Base-by-base conservation (phyloP, 2,329 filamentous ascomycete genomes). In the Fusarium virguliforme region DNA sequence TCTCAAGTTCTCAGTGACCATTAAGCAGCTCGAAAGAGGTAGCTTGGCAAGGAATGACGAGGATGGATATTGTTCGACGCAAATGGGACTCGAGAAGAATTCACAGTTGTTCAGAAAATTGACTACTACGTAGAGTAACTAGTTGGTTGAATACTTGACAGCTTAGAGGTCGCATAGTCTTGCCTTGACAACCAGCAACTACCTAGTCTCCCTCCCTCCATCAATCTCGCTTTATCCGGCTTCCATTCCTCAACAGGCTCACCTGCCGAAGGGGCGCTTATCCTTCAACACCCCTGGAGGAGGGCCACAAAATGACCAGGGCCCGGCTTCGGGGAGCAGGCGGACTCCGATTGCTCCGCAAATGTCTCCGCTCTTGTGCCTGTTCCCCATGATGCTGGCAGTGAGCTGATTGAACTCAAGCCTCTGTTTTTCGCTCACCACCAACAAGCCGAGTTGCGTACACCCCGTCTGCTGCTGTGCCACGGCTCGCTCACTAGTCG, bases 231-330 rank as follows among this genome's bases (percentile, higher is more conserved):
- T 50, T 8, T 30, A 50, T 50, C 15, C 43, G 43, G 30, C 50
- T 53, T 35, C 30, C 12, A 24, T 24, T 53, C 30, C 50, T 53
- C 30, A 34, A 30, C 28, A 53, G 30, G 10, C 18, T 4, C 30
- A 8, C 30, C 15, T 15, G 18, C 50, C 50, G 50, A 53, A 12
- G 43, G 32, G 43, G 26, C 43, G 43, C 26, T 50, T 50, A 30
- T 50, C 26, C 32, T 18, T 9, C 26, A 30, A 50, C 43, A 50
- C 18, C 43, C 34, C 55, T 58, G 26, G 28, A 41, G 28, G 54
- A 30, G 54, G 38, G 12, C 54, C 54, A 57, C 26, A 58, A 57
- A 41, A 34, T 34, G 55, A 58, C 55, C 38, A 26, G 55, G 55
- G 38, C 26, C 28, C 43, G 26, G 18, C 18, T 18, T 50, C 43